Evolutionary conservation across 1,284 basidiomycete genomes (phyloP), one percentile per base, ranked within the genome.

Genomic region (Microstroma glucosiphilum): DNA sequence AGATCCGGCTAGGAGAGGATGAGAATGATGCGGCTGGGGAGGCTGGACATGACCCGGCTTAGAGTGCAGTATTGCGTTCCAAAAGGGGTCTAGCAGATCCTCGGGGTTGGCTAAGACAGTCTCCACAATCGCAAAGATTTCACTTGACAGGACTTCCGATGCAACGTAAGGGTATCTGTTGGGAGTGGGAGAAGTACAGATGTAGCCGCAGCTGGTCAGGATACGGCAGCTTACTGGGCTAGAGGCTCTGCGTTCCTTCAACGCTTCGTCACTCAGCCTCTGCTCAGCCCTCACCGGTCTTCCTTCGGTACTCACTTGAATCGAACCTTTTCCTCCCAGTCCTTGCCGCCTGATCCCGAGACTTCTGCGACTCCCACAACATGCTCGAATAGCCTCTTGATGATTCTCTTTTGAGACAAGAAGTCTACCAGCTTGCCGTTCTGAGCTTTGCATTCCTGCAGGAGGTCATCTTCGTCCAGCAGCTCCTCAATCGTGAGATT

Each of bases 361-460:
- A 85, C 85, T 79, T 89, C 88, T 64, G 91, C 90, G 80, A 88
- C 85, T 23, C 90, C 91, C 6, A 88, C 88, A 71, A 91, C 89
- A 82, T 91, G 91, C 58, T 86, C 88, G 62, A 92, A 82, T 73
- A 92, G 81, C 60, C 86, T 84, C 80, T 90, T 87, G 62, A 92
- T 81, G 48, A 92, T 88, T 77, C 90, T 88, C 61, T 87, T 84
- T 67, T 89, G 85, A 70, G 87, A 86, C 68, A 92, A 89, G 79
- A 90, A 92, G 78, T 89, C 87, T 69, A 90, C 87, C 56, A 92
- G 86, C 69, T 90, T 84, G 42, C 88, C 88, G 79, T 96, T 96
- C 80, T 94, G 91, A 3, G 89, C 85, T 81, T 97, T 97, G 85
- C 91, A 92, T 80, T 97, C 93, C 80, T 91, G 90, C 58, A 97